Conservation (phyloP, 495 filamentous ascomycete species). For the Acidiella bohemica region DNA sequence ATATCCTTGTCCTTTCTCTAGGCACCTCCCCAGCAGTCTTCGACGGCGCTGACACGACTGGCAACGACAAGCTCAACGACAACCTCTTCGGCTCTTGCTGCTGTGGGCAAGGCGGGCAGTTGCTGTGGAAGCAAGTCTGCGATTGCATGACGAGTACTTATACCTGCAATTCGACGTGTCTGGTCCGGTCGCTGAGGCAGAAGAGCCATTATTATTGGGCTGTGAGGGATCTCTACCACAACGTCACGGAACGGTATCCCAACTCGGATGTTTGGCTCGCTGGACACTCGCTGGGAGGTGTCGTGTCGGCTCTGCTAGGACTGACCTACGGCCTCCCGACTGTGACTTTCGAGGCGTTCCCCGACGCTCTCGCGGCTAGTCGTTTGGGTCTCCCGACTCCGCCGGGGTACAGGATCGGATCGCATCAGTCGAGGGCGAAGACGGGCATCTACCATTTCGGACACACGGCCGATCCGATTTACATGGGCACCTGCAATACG, state of each 20-base stretch:
- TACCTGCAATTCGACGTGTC: constrained; percentile 81
- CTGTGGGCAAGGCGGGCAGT: constrained; percentile 78
- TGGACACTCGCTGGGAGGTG: constrained; percentile 82
- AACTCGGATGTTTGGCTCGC: constrained; percentile 72
- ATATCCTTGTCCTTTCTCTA: constrained; percentile 37
- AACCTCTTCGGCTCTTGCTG: constrained; percentile 97
- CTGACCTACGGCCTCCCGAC: constrained; percentile 80
- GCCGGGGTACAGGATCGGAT: constrained; percentile 54
- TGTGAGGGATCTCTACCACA: constrained; percentile 73
- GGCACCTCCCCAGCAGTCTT: constrained; percentile 59
- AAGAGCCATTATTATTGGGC: constrained; percentile 87
- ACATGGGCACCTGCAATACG: constrained; percentile 84
- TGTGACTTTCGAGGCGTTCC: constrained; percentile 80
- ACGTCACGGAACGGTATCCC: constrained; percentile 82
- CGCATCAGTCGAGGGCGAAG: constrained; percentile 53
- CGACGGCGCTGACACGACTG: constrained; percentile 87
- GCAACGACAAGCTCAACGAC: constrained; percentile 94
- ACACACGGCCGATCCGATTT: constrained; percentile 90
- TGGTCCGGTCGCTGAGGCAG: constrained; percentile 55
- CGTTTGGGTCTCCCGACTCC: constrained; percentile 79
- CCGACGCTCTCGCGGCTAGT: constrained; percentile 73
- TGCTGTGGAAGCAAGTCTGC: constrained; percentile 79
- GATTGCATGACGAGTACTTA: constrained; percentile 76
- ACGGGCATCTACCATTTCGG: constrained; percentile 89
- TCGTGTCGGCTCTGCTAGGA: constrained; percentile 71